Evolutionary conservation across 2,329 filamentous ascomycete species (phyloP).

Genomic region (Clarireedia homoeocarpa): DNA sequence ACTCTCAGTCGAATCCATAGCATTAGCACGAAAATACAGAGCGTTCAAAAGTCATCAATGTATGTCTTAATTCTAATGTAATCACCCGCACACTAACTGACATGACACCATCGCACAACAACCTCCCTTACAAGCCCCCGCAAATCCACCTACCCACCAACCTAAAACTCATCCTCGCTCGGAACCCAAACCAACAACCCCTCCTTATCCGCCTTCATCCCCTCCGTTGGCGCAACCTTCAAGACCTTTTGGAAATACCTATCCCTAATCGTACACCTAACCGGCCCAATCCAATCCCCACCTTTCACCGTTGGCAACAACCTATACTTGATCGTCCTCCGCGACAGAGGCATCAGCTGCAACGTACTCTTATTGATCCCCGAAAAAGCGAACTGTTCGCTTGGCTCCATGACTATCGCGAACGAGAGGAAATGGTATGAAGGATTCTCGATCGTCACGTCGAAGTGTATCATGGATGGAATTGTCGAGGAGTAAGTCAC

Average conservation of each 20-base stretch:
- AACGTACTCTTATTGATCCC: conserved; percentile 75
- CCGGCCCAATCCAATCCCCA: conserved; percentile 62
- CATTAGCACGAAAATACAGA: no score
- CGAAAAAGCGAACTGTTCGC: conserved; percentile 86
- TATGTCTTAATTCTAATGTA: no score
- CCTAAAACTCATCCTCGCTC: conserved; percentile 22
- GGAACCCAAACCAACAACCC: conserved; percentile 57
- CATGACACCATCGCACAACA: neutral
- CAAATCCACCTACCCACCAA: neutral
- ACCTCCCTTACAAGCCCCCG: neutral
- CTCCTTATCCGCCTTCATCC: conserved; percentile 57
- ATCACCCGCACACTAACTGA: no score
- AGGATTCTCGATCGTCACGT: conserved; percentile 82
- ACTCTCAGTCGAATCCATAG: no score
- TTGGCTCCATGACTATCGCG: conserved; percentile 84
- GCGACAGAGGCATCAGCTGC: conserved; percentile 74
- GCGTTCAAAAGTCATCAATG: no score
- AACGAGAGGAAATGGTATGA: conserved; percentile 94
- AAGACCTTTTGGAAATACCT: conserved; percentile 90
- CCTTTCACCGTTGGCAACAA: conserved; percentile 55
- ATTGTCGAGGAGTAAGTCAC: conserved; percentile 37
- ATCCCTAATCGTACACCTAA: conserved; percentile 68
- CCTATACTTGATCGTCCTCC: conserved; percentile 65
- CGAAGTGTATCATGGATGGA: conserved; percentile 35
- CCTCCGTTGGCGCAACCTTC: conserved; percentile 70